Evolutionary conservation across 768 basidiomycete genomes (phyloP), one percentile per base, ranked within the genome.

Genomic region (Trichaptum fuscoviolaceum): DNA sequence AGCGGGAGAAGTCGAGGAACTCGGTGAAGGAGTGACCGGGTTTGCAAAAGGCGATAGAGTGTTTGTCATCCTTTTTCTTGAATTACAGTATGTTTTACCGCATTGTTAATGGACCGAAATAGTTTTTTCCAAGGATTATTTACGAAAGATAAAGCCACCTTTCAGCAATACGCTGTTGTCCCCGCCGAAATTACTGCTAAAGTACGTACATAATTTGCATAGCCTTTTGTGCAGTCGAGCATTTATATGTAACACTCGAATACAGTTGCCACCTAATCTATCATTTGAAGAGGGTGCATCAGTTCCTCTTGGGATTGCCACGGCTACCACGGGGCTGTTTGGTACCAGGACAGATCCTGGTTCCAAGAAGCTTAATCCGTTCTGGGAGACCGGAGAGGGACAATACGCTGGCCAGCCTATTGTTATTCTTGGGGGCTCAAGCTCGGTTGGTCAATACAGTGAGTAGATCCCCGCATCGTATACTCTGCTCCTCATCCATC

Each of bases 1-100:
- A 35, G 81, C 86, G 58, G 87, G 87, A 6, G 79, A 81, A 0
- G 81, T 87, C 4, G 81, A 79, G 25, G 79, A 75, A 35, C 75
- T 87, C 59, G 87, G 86, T 1, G 80, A 82, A 65, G 83, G 80
- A 1, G 85, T 88, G 8, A 77, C 74, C 15, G 74, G 75, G 34
- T 82, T 86, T 70, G 76, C 81, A 67, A 77, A 77, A 34, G 86
- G 85, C 1, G 85, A 87, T 71, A 76, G 79, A 72, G 83, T 87
- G 85, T 85, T 75, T 70, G 81, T 71, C 26, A 26, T 15, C 3
- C 6, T 52, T 12, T 52, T 15, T 52, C 42, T 20, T 63, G 66
- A 60, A 66, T 25, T 26, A 61, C 36, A 24, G 17, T 15, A 18
- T 61, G 20, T 26, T 15, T 57, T n/a, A 9, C 34, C 20, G 27